Evolutionary conservation across 2,329 filamentous ascomycete genomes (phyloP).

Genomic region (Epichloe amarillans): DNA sequence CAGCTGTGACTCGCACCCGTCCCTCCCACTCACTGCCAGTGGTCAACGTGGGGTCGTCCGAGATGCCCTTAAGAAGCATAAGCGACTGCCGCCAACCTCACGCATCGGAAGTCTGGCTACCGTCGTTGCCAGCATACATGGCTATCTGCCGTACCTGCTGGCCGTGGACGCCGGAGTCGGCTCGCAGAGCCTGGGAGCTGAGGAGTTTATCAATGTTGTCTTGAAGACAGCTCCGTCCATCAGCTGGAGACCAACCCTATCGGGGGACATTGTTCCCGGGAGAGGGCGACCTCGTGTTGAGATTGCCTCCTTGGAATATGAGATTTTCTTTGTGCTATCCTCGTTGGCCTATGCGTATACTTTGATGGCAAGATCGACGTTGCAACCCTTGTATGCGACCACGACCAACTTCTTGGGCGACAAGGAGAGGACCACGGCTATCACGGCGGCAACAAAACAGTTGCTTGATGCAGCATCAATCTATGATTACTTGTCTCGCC

Average conservation of each 20-base stretch:
- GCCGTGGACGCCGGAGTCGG: conserved; percentile 63
- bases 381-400: conserved; percentile 61
- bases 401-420: conserved; percentile 44
- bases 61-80: conserved; percentile 77
- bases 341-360: conserved; percentile 65
- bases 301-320: conserved; percentile 64
- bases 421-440: conserved; percentile 55
- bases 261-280: conserved; percentile 45
- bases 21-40: conserved; percentile 68
- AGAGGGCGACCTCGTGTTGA: conserved; percentile 54
- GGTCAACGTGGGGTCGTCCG: conserved; percentile 74
- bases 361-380: conserved; percentile 54
- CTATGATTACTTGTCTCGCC: conserved; percentile 55
- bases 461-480: conserved; percentile 68
- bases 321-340: conserved; percentile 66
- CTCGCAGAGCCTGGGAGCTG: conserved; percentile 25
- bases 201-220: conserved; percentile 55
- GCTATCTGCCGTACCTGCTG: conserved; percentile 74
- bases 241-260: conserved; percentile 75
- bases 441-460: conserved; percentile 62
- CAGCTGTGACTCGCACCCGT: conserved; percentile 72
- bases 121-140: conserved; percentile 55
- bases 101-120: conserved; percentile 58
- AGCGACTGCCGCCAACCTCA: conserved; percentile 61
- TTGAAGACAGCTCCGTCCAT: conserved; percentile 48